Evolutionary conservation across 2,329 filamentous ascomycete genomes (phyloP).

Genomic region (Penicillium concentricum): DNA sequence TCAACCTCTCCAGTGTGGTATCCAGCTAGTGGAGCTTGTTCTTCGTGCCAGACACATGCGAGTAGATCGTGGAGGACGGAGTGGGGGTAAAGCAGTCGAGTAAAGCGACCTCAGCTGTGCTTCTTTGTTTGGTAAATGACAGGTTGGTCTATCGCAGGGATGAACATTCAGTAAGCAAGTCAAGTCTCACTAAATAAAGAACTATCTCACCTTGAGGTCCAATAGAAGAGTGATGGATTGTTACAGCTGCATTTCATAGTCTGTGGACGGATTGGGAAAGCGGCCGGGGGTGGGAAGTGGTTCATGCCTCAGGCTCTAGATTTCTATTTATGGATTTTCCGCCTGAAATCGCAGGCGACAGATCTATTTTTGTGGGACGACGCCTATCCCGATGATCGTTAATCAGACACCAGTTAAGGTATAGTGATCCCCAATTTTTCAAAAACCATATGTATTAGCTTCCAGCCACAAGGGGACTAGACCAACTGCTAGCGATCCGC

Average conservation of each 20-base stretch:
- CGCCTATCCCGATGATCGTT: not conserved
- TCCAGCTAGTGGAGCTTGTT: conserved; percentile 12
- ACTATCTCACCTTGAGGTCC: not conserved
- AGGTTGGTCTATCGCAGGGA: not conserved
- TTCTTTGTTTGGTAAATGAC: conserved; percentile 8
- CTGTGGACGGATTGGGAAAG: conserved; percentile 25
- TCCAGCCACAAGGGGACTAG: not conserved
- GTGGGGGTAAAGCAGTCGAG: conserved; percentile 9
- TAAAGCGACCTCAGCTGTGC: not conserved
- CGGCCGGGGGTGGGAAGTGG: conserved; percentile 8
- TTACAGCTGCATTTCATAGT: conserved; percentile 17
- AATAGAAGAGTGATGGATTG: conserved; percentile 3
- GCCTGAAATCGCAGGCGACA: not conserved
- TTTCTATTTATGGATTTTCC: not conserved
- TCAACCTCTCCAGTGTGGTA: not conserved
- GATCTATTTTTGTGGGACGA: conserved; percentile 13
- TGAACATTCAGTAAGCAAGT: not conserved
- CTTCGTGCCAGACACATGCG: conserved; percentile 16
- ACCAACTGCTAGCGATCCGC: not conserved
- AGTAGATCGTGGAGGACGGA: conserved; percentile 15
- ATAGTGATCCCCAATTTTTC: not conserved
- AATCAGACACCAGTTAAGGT: not conserved
- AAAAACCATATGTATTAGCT: not conserved
- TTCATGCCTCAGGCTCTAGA: conserved; percentile 15
- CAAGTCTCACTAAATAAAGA: conserved; percentile 3